A percentile compares a stretch with the other conserved stretches of the same genome.
phyloP scores from a whole-genome alignment of 495 filamentous ascomycete species.

The Penicillium egyptiacum region DNA sequence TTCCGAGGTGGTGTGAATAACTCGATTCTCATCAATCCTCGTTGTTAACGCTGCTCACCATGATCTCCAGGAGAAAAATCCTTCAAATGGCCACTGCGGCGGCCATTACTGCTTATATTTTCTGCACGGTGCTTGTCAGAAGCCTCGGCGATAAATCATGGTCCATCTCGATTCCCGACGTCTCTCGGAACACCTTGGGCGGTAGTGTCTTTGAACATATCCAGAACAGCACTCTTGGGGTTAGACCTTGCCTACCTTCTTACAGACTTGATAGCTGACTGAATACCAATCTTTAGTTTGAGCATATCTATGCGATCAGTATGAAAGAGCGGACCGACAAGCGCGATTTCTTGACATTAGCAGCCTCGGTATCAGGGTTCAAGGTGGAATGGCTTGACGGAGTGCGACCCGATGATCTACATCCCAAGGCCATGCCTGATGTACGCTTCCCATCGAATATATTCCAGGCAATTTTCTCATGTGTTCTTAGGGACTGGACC shows the following conservation, averaged over 20 bases:
- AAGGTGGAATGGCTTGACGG: conserved; percentile 57
- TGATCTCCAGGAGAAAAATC: background rate
- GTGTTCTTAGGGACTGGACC: conserved; percentile 14
- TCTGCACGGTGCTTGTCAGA: background rate
- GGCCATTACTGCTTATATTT: background rate
- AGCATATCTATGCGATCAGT: conserved; percentile 58
- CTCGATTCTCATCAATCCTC: background rate
- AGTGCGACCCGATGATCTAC: conserved; percentile 23
- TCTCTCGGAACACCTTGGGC: conserved; percentile 4
- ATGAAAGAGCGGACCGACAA: conserved; percentile 61
- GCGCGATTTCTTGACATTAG: conserved; percentile 57
- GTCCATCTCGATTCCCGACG: background rate
- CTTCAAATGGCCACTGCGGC: background rate
- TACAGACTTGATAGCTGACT: background rate
- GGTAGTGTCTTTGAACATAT: conserved; percentile 26
- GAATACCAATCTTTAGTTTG: conserved; percentile 22
- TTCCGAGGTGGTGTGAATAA: background rate
- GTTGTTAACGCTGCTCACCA: background rate
- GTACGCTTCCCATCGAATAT: conserved; percentile 8
- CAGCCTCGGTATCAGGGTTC: conserved; percentile 52
- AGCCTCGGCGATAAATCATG: background rate
- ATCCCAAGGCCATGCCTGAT: conserved; percentile 28
- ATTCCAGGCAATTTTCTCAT: background rate
- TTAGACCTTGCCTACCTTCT: conserved; percentile 6
- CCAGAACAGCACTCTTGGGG: conserved; percentile 31